A percentile compares a stretch with the other conserved stretches of the same genome.
Evolutionary conservation across 2,329 filamentous ascomycete species (phyloP).

Genomic region (Ophiostoma angusticollis): DNA sequence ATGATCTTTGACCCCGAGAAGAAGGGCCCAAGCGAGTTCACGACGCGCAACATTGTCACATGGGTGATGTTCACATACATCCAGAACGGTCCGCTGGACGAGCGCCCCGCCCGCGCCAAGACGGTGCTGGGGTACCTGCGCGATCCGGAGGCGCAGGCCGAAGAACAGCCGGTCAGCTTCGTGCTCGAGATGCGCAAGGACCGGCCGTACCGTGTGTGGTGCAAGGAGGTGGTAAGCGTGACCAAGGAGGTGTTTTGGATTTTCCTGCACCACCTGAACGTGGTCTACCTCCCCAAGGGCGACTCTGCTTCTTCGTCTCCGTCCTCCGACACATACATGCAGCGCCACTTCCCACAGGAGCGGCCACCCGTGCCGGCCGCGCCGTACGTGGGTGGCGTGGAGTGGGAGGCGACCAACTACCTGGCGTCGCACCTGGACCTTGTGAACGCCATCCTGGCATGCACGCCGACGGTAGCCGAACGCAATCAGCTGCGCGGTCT

Average conservation of each 20-base stretch:
- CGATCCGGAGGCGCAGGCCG: slow-evolving; percentile 65
- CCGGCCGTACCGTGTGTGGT: slow-evolving; percentile 86
- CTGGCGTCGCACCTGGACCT: slow-evolving; percentile 85
- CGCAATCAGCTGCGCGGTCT: slow-evolving; percentile 70
- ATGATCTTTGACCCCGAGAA: slow-evolving; percentile 97
- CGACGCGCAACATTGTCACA: slow-evolving; percentile 79
- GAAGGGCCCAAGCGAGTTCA: slow-evolving; percentile 94
- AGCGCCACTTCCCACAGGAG: slow-evolving; percentile 67
- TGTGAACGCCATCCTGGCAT: slow-evolving; percentile 79
- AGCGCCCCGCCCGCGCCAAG: slow-evolving; percentile 55
- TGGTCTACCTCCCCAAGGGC: slow-evolving; percentile 38
- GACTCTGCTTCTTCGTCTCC: too few species aligned
- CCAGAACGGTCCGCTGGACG: slow-evolving; percentile 46
- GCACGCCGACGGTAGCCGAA: slow-evolving; percentile 52
- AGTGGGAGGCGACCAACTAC: slow-evolving; percentile 98
- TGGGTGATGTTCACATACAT: slow-evolving; percentile 84
- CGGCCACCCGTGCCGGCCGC: slow-evolving; percentile 85
- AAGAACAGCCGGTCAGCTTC: slow-evolving; percentile 67
- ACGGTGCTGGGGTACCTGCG: slow-evolving; percentile 69
- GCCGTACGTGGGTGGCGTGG: slow-evolving; percentile 90
- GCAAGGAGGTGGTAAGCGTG: slow-evolving; percentile 80
- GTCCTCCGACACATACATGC: too few species aligned
- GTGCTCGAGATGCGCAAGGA: slow-evolving; percentile 80
- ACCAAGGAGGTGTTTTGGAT: slow-evolving; percentile 99
- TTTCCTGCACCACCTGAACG: slow-evolving; percentile 87